Evolutionary conservation across 805 yeast genomes (phyloP).

Genomic region (Suhomyces tanzawaensis): DNA sequence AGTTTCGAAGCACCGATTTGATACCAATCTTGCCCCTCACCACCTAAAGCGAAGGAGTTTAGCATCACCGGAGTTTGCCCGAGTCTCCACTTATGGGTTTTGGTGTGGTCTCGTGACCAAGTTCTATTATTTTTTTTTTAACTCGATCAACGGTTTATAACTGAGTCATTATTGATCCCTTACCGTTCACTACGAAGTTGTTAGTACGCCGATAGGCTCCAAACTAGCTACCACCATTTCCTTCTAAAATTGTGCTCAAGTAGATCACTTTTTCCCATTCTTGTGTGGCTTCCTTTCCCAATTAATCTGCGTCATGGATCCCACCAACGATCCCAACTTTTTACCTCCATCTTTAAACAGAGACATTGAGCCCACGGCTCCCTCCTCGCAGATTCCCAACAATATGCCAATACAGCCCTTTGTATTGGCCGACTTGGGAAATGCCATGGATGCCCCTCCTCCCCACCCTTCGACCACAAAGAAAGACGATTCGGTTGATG

Average conservation of each 20-base stretch:
- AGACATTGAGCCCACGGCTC: constrained; percentile 61
- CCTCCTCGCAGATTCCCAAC: constrained; percentile 66
- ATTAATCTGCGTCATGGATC: constrained; percentile 61
- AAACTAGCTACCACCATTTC: no score
- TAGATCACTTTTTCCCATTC: neutral
- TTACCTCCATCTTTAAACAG: constrained; percentile 76
- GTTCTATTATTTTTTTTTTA: no score
- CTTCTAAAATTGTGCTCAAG: neutral
- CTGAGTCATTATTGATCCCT: no score
- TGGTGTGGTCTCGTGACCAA: no score
- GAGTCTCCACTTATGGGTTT: no score
- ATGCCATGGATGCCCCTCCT: constrained; percentile 71
- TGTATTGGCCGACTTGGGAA: constrained; percentile 72
- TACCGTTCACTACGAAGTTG: no score
- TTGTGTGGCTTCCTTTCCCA: neutral
- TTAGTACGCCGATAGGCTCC: no score
- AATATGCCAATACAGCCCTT: constrained; percentile 75
- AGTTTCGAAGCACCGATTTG: no score
- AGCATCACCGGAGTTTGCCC: no score
- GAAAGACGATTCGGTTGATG: constrained; percentile 10
- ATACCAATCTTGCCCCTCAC: no score
- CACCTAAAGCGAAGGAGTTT: no score
- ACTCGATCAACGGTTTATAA: no score
- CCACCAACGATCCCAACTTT: constrained; percentile 87
- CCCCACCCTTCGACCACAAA: constrained; percentile 42